Percentiles rank a stretch among this genome's conserved stretches.
phyloP scores from a whole-genome alignment of 345 rosid genomes.

The Isatis tinctoria region DNA sequence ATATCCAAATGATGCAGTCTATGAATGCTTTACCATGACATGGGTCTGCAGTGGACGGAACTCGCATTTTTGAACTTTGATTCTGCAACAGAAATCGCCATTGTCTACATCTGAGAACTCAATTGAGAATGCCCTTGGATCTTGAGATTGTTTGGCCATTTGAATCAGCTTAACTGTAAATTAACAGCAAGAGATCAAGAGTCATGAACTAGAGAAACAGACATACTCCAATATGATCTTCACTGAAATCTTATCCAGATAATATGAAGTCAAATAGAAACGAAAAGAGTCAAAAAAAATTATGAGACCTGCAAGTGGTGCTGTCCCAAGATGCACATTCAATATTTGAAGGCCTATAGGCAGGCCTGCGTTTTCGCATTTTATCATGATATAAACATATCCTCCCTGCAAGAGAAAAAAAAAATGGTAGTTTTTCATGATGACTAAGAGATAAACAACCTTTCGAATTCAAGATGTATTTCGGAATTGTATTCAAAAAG shows the following conservation, averaged over 20 bases:
- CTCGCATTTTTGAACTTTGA: slow-evolving; percentile 6
- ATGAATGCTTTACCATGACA: background rate
- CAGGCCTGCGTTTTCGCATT: slow-evolving; percentile 11
- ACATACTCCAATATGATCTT: background rate
- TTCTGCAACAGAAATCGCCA: background rate
- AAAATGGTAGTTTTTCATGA: background rate
- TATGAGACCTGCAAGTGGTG: slow-evolving; percentile 8
- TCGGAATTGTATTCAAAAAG: background rate
- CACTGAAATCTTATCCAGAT: no score
- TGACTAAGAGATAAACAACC: background rate
- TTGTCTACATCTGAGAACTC: slow-evolving; percentile 7
- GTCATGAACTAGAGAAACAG: background rate
- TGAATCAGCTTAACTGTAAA: slow-evolving; percentile 4
- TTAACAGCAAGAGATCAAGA: background rate
- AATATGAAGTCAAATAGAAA: no score
- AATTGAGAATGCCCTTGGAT: slow-evolving; percentile 5
- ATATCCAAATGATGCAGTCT: background rate
- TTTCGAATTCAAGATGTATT: background rate
- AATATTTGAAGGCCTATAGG: slow-evolving; percentile 12
- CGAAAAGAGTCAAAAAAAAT: background rate
- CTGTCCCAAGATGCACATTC: slow-evolving; percentile 15
- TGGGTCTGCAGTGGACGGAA: slow-evolving; percentile 3
- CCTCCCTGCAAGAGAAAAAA: background rate
- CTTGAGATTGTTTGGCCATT: background rate
- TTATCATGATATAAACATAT: background rate